Evolutionary conservation across 208 protist species (phyloP).

Genomic region (Phytomonas sp.): DNA sequence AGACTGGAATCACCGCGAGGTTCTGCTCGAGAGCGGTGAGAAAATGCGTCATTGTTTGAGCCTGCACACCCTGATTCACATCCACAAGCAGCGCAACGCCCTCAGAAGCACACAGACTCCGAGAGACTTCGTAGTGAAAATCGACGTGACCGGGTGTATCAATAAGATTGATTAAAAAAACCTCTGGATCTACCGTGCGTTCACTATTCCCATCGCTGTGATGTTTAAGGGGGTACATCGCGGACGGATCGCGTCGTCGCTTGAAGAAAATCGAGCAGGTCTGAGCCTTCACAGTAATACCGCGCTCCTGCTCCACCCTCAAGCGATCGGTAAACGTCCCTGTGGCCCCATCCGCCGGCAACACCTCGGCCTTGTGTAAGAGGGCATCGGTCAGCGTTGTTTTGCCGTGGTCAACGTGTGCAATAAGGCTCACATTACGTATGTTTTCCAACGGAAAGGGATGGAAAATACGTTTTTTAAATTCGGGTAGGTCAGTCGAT

Average conservation of each 20-base stretch:
- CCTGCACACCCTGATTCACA: conserved; percentile 89
- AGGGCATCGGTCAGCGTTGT: conserved; percentile 89
- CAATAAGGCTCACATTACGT: conserved; percentile 88
- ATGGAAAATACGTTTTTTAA: conserved; percentile 19
- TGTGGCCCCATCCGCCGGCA: conserved; percentile 48
- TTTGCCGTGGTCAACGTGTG: conserved; percentile 92
- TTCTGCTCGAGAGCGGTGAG: conserved; percentile 88
- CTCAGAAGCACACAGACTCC: conserved; percentile 91
- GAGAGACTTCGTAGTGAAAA: conserved; percentile 96
- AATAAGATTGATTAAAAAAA: conserved; percentile 95
- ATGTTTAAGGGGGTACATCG: conserved; percentile 4
- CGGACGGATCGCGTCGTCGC: not conserved
- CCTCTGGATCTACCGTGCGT: conserved; percentile 14
- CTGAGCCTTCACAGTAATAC: conserved; percentile 95
- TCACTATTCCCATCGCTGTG: conserved; percentile 12
- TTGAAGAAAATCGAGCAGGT: conserved; percentile 86
- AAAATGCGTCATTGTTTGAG: conserved; percentile 96
- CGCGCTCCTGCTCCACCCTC: conserved; percentile 92
- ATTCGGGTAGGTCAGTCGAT: not conserved
- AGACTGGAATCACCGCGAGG: conserved; percentile 78
- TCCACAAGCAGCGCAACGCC: conserved; percentile 90
- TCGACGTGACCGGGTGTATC: conserved; percentile 97
- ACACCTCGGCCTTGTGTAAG: conserved; percentile 67
- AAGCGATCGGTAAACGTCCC: conserved; percentile 89
- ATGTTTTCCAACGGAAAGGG: conserved; percentile 54